Evolutionary conservation across 2,329 filamentous ascomycete species (phyloP).

Genomic region (Exophiala sp.): DNA sequence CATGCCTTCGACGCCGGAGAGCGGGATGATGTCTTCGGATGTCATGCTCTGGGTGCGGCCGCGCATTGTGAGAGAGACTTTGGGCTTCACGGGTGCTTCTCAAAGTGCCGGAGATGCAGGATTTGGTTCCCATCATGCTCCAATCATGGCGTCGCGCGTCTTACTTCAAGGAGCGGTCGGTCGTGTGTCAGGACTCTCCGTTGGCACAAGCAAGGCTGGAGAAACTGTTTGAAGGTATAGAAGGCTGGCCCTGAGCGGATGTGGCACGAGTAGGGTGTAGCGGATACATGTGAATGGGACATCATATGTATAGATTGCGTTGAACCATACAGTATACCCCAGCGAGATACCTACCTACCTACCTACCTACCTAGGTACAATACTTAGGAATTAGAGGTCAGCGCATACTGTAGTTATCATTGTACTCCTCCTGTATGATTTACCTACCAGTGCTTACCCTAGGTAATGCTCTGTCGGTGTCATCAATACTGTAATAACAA

Average conservation of each 20-base stretch:
- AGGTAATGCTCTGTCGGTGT: too few species aligned
- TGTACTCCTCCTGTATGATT: too few species aligned
- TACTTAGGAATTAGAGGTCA: too few species aligned
- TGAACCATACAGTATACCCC: too few species aligned
- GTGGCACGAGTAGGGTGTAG: too few species aligned
- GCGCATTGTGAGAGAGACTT: constrained; percentile 48
- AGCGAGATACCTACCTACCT: too few species aligned
- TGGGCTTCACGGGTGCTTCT: constrained; percentile 45
- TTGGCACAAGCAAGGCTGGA: constrained; percentile 37
- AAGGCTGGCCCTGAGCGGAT: background rate
- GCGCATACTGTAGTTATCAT: too few species aligned
- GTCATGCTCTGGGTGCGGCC: constrained; percentile 49
- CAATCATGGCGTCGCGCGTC: constrained; percentile 40
- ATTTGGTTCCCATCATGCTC: background rate
- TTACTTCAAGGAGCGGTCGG: constrained; percentile 47
- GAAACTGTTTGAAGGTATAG: constrained; percentile 31
- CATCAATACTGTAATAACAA: too few species aligned
- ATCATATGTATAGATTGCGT: too few species aligned
- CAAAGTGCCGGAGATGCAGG: constrained; percentile 33
- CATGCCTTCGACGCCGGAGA: constrained; percentile 35
- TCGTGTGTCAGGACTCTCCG: constrained; percentile 47
- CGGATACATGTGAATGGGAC: too few species aligned
- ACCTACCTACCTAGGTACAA: too few species aligned
- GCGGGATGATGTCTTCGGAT: constrained; percentile 33
- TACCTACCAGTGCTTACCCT: too few species aligned